phyloP scores from a whole-genome alignment of 768 basidiomycete genomes.

The Fomitopsis serialis region DNA sequence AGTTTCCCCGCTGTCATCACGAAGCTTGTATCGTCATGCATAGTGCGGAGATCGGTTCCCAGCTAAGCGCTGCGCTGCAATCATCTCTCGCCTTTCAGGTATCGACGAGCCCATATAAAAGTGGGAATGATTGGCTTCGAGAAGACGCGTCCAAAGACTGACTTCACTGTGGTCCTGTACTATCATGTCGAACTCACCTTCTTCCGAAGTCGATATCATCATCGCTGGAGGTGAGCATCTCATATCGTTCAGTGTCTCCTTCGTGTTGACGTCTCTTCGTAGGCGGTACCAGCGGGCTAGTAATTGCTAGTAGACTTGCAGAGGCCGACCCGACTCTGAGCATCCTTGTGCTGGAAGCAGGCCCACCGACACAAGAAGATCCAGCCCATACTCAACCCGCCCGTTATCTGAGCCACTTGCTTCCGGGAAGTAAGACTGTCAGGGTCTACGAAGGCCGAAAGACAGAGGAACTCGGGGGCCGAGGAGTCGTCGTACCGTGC shows the following conservation, averaged over 20 bases:
- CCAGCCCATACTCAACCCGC: constrained; percentile 47
- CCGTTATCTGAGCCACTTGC: constrained; percentile 38
- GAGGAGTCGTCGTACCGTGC: constrained; percentile 34
- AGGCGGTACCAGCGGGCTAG: constrained; percentile 46
- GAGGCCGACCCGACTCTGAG: constrained; percentile 45
- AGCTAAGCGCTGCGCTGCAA: too few species aligned
- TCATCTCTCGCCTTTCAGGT: too few species aligned
- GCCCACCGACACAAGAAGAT: constrained; percentile 42
- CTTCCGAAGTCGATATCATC: constrained; percentile 8
- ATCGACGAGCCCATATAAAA: background rate
- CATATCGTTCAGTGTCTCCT: background rate
- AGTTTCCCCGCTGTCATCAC: too few species aligned
- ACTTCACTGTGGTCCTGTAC: background rate
- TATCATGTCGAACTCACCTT: background rate
- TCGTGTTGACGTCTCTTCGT: too few species aligned
- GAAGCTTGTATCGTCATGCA: too few species aligned
- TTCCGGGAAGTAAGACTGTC: constrained; percentile 34
- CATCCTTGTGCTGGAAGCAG: constrained; percentile 58
- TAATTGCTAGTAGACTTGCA: constrained; percentile 48
- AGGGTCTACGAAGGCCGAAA: constrained; percentile 32
- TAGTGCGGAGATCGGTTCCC: too few species aligned
- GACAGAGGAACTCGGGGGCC: constrained; percentile 39
- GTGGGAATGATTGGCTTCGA: background rate
- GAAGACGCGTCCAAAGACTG: background rate
- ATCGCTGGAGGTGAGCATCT: constrained; percentile 20